Evolutionary conservation across 257 asterid species (phyloP).

Genomic region (Solanum pinnatisectum): DNA sequence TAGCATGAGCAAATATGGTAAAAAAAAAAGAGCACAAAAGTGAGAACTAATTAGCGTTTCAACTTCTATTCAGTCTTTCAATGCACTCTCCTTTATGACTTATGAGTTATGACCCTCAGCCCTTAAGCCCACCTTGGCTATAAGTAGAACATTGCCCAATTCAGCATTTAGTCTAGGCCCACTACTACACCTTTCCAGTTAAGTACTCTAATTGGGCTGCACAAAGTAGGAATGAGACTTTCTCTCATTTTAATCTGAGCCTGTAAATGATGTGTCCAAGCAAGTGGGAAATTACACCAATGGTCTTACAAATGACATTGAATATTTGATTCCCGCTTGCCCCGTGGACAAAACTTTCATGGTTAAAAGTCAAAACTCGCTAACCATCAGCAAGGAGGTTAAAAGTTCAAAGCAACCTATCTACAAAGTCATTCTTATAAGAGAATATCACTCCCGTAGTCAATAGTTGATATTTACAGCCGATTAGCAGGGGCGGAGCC

Average conservation of each 20-base stretch:
- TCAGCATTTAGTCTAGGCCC: background rate
- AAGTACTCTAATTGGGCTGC: background rate
- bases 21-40: background rate
- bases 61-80: background rate
- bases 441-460: background rate
- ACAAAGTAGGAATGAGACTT: conserved; percentile 9
- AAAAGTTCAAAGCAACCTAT: background rate
- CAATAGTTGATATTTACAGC: too few species aligned
- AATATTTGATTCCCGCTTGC: background rate
- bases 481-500: too few species aligned
- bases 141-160: background rate
- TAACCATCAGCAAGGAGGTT: too few species aligned
- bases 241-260: background rate
- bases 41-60: background rate
- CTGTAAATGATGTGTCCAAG: background rate
- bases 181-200: background rate
- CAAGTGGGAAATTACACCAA: background rate
- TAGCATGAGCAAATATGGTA: background rate
- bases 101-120: background rate
- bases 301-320: background rate
- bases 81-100: background rate
- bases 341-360: background rate
- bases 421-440: too few species aligned
- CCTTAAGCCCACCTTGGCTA: background rate
- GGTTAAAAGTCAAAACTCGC: background rate